Conservation (phyloP, 1,139 yeast genomes). For the Nakaseomyces nivariensis region DNA sequence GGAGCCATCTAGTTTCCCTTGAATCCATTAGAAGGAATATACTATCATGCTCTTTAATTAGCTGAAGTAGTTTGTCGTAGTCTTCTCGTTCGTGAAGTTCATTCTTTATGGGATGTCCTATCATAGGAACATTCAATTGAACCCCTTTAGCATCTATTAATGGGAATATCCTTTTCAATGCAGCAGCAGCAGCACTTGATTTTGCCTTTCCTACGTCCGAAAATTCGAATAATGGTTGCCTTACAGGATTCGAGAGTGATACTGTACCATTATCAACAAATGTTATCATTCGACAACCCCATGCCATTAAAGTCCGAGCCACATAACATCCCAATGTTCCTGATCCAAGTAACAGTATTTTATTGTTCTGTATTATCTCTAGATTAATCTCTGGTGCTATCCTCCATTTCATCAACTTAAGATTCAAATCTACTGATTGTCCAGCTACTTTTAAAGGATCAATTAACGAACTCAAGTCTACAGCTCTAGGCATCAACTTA, state of each 20-base stretch:
- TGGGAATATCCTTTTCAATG: slow-evolving; percentile 67
- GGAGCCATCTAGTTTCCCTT: slow-evolving; percentile 92
- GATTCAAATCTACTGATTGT: slow-evolving; percentile 84
- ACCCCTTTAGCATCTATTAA: slow-evolving; percentile 56
- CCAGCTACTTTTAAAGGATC: slow-evolving; percentile 75
- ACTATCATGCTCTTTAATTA: slow-evolving; percentile 65
- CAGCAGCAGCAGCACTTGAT: slow-evolving; percentile 67
- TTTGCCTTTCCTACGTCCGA: slow-evolving; percentile 65
- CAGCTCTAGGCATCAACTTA: slow-evolving; percentile 68
- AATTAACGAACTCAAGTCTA: slow-evolving; percentile 70
- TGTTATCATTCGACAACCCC: slow-evolving; percentile 85
- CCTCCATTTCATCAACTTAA: slow-evolving; percentile 95
- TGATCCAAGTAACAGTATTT: slow-evolving; percentile 77
- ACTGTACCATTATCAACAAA: slow-evolving; percentile 85
- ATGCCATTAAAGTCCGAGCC: slow-evolving; percentile 73
- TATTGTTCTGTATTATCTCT: slow-evolving; percentile 48
- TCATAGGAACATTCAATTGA: slow-evolving; percentile 80
- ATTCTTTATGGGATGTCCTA: slow-evolving; percentile 72
- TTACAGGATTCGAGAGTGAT: slow-evolving; percentile 87
- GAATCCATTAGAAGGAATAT: slow-evolving; percentile 83
- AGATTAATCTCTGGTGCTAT: slow-evolving; percentile 74
- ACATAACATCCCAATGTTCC: slow-evolving; percentile 95
- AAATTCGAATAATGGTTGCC: slow-evolving; percentile 80
- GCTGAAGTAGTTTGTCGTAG: slow-evolving; percentile 40
- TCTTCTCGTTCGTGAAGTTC: slow-evolving; percentile 41